Evolutionary conservation across 225 moss, liverwort and hornwort genomes (phyloP).

Genomic region (Neckera pumila): DNA sequence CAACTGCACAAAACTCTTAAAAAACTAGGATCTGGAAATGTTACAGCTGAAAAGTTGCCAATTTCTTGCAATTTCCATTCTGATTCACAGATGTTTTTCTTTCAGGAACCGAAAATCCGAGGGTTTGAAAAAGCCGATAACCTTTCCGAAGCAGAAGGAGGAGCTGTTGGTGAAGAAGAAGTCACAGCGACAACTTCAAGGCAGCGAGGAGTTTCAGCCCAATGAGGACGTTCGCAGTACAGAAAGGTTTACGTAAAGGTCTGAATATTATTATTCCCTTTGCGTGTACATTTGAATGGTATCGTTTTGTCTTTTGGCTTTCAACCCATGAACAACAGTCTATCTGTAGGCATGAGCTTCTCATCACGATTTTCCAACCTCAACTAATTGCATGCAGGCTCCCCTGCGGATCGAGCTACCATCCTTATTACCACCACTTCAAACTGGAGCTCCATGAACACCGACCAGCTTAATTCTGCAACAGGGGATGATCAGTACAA

Average conservation of each 20-base stretch:
- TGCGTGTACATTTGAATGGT: neutral
- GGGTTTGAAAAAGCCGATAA: neutral
- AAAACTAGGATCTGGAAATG: neutral
- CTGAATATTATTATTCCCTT: neutral
- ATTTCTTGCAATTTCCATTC: neutral
- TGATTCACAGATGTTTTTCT: neutral
- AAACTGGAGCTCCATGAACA: neutral
- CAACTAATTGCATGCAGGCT: neutral
- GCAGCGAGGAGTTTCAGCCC: neutral
- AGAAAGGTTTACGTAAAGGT: neutral
- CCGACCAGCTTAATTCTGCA: no score
- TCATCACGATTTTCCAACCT: neutral
- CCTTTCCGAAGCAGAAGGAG: neutral
- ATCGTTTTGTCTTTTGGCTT: neutral
- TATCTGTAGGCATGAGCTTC: neutral
- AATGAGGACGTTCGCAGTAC: neutral
- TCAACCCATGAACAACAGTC: neutral
- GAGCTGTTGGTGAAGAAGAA: neutral
- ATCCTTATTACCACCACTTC: neutral
- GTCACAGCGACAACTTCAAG: neutral
- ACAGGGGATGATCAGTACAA: neutral
- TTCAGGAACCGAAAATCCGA: neutral
- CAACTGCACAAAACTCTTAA: neutral
- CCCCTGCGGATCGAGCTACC: neutral
- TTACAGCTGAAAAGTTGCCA: neutral